These are phyloP conservation scores for Mycena leptocephala DNA, from an alignment of 768 basidiomycete genomes.

Conservation along the genomic window DNA sequence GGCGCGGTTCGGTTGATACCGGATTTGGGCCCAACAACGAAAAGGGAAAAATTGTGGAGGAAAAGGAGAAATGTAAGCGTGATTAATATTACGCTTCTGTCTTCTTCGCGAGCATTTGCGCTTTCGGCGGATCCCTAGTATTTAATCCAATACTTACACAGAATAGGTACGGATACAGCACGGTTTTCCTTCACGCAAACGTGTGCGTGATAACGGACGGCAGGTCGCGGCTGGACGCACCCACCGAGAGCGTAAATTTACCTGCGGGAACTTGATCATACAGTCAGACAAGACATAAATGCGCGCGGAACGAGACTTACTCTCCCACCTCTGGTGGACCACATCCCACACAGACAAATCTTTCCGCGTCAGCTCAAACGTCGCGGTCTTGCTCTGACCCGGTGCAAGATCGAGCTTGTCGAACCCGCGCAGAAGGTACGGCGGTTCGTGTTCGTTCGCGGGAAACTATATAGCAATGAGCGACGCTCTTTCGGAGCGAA, in stretches of 20 bases:
- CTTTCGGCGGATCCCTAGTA: no score
- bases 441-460: slow-evolving; percentile 16
- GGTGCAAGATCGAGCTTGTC: slow-evolving; percentile 25
- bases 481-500: background rate
- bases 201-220: background rate
- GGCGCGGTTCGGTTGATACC: no score
- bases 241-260: slow-evolving; percentile 10
- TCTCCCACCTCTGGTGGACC: slow-evolving; percentile 11
- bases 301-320: background rate
- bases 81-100: no score
- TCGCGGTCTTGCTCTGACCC: slow-evolving; percentile 1
- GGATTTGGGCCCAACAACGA: no score
- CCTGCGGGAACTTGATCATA: slow-evolving; percentile 10
- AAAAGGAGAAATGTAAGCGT: no score
- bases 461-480: slow-evolving; percentile 7
- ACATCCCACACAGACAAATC: slow-evolving; percentile 24
- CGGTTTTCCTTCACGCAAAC: no score
- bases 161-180: no score
- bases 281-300: background rate
- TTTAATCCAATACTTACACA: no score
- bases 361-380: slow-evolving; percentile 24
- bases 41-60: no score
- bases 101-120: no score
- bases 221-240: slow-evolving; percentile 22
- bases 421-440: slow-evolving; percentile 17